Base-by-base conservation (phyloP, 1,284 basidiomycete species). In the Rhodotorula sp. region DNA sequence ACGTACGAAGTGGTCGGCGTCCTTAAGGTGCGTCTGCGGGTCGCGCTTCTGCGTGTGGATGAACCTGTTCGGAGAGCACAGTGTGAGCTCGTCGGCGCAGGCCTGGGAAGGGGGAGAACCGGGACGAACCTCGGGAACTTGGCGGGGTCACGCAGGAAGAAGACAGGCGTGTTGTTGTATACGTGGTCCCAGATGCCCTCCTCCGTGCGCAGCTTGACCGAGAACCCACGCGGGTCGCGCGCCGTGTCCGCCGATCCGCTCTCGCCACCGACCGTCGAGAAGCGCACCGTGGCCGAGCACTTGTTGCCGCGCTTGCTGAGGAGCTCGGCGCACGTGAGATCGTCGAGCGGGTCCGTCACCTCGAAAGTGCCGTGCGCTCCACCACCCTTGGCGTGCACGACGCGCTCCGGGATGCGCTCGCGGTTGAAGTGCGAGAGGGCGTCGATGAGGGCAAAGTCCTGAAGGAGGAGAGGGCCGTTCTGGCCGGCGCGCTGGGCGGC, bases 1-100 rank as follows among this genome's bases (percentile, higher is more conserved):
- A 56, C 50, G n/a, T 41, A 59, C 54, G 53, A 61, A 65, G 60
- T 61, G 53, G 60, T 73, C 89, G 48, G 89, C 78, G 84, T 92
- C 91, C 82, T 91, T 92, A 74, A 92, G 82, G 82, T 94, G 90
- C 16, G 91, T 93, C 81, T 92, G 90, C 27, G 92, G 92, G 82
- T 91, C 89, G 79, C 92, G 88, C 86, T 97, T 96, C 83, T 94
- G 92, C 49, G 92, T 93, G 85, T 96, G 93, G 78, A 96, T 95
- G 84, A 97, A 94, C 84, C 93, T 88, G 19, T 85, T 85, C 80
- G 86, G 86, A 19, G 17, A 21, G 55, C 34, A 41, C n/a, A 17
- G 55, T 41, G 2, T 13, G 41, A 42, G 23, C 91, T 75, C 91
- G 82, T 81, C 93, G 90, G 17, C 12, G 91, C 92, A 81, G 91